Evolutionary conservation across 2,329 filamentous ascomycete species (phyloP).

Genomic region (Colletotrichum orchidophilum): DNA sequence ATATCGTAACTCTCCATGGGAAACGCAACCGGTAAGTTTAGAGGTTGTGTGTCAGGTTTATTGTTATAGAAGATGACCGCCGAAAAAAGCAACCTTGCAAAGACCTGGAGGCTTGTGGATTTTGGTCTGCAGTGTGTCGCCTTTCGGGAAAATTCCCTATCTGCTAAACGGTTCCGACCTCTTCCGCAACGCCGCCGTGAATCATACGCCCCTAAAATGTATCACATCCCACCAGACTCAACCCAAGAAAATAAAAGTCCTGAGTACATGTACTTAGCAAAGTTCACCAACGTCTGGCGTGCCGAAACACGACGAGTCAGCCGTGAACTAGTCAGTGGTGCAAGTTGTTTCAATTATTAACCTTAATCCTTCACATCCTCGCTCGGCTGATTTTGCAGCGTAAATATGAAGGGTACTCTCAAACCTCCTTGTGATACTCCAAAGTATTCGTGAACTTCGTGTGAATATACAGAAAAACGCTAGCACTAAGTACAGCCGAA

Average conservation of each 20-base stretch:
- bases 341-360: not conserved
- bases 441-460: conserved; percentile 2
- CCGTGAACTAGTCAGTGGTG: not conserved
- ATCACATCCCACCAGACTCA: conserved; percentile 14
- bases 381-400: conserved; percentile 1
- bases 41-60: conserved; percentile 37
- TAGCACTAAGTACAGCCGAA: not conserved
- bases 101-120: not conserved
- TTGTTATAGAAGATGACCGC: conserved; percentile 24
- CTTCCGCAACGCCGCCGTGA: not conserved
- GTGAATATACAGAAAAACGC: not conserved
- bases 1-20: conserved; percentile 34
- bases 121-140: conserved; percentile 6
- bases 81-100: conserved; percentile 1
- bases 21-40: conserved; percentile 20
- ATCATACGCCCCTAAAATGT: conserved; percentile 16
- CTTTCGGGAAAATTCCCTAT: not conserved
- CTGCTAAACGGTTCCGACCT: not conserved
- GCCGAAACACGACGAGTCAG: conserved; percentile 2
- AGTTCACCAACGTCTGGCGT: not conserved
- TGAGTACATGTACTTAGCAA: conserved; percentile 7
- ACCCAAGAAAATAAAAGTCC: conserved; percentile 16
- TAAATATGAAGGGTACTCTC: conserved; percentile 19
- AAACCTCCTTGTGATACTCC: conserved; percentile 17
- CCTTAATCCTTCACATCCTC: not conserved